phyloP scores from a whole-genome alignment of 768 basidiomycete genomes.

The Lactarius indigo region DNA sequence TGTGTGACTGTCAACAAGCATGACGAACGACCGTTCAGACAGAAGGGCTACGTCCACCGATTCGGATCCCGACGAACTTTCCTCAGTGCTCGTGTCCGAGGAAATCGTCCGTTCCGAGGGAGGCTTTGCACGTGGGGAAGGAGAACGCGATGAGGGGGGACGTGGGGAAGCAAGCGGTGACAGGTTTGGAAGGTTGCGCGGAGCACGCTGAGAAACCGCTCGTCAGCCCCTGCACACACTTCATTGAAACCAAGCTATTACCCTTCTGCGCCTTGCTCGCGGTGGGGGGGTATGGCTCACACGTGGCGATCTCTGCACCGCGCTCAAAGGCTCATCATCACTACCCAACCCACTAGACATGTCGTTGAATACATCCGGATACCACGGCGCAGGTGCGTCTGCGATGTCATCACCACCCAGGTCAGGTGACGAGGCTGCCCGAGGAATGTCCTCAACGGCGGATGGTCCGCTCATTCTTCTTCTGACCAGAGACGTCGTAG shows the following conservation, averaged over 20 bases:
- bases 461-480: not conserved
- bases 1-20: constrained; percentile 11
- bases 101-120: constrained; percentile 1
- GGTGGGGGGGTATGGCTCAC: not conserved
- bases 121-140: not conserved
- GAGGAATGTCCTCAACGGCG: too few relatives aligned
- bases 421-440: not conserved
- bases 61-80: constrained; percentile 2
- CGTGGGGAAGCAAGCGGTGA: constrained; percentile 10
- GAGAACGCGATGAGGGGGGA: not conserved
- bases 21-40: constrained; percentile 3
- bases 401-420: not conserved
- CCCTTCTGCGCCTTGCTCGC: constrained; percentile 14
- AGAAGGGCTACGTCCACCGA: not conserved
- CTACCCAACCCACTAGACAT: constrained; percentile 3
- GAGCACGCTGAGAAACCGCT: constrained; percentile 5
- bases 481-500: not conserved
- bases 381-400: not conserved
- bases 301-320: not conserved
- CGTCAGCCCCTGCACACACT: not conserved
- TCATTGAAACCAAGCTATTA: not conserved
- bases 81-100: not conserved
- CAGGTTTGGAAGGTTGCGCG: constrained; percentile 10
- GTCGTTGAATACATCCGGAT: constrained; percentile 16
- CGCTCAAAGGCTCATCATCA: not conserved